These are phyloP conservation scores for Hanseniaspora nectarophila DNA, from an alignment of 805 yeast species.

Conservation along the genomic window DNA sequence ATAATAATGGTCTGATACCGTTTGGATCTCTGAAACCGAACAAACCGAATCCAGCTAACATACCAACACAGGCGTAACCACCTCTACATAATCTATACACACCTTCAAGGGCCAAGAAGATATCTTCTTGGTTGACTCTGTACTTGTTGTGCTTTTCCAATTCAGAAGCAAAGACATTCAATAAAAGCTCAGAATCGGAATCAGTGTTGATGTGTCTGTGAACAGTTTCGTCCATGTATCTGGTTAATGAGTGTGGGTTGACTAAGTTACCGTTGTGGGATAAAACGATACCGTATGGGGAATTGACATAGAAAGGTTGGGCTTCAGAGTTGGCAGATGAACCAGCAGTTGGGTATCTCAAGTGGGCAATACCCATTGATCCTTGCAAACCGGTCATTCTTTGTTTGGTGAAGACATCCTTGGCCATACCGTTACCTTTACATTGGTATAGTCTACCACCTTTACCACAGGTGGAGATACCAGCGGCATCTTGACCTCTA, in stretches of 20 bases:
- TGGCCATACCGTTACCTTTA: constrained; percentile 97
- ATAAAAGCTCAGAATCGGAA: constrained; percentile 80
- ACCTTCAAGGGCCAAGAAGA: constrained; percentile 74
- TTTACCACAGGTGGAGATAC: constrained; percentile 88
- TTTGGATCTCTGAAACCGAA: constrained; percentile 96
- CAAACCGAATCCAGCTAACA: constrained; percentile 91
- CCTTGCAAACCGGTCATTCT: constrained; percentile 76
- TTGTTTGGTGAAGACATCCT: constrained; percentile 83
- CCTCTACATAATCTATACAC: constrained; percentile 76
- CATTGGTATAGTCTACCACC: constrained; percentile 93
- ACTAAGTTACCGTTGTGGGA: constrained; percentile 93
- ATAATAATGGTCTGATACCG: constrained; percentile 83
- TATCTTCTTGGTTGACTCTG: constrained; percentile 82
- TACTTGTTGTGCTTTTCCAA: constrained; percentile 83
- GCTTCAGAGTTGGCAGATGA: constrained; percentile 93
- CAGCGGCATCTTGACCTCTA: constrained; percentile 99
- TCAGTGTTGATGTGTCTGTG: constrained; percentile 97
- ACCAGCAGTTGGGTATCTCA: constrained; percentile 96
- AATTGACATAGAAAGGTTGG: constrained; percentile 94
- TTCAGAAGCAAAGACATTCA: constrained; percentile 85
- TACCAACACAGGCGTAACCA: constrained; percentile 91
- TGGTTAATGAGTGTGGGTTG: constrained; percentile 63
- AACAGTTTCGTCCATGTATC: constrained; percentile 79
- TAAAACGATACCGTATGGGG: constrained; percentile 86
- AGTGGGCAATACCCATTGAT: constrained; percentile 87